Conservation (phyloP, 2,329 filamentous ascomycete species). For the Graphilbum sp. region DNA sequence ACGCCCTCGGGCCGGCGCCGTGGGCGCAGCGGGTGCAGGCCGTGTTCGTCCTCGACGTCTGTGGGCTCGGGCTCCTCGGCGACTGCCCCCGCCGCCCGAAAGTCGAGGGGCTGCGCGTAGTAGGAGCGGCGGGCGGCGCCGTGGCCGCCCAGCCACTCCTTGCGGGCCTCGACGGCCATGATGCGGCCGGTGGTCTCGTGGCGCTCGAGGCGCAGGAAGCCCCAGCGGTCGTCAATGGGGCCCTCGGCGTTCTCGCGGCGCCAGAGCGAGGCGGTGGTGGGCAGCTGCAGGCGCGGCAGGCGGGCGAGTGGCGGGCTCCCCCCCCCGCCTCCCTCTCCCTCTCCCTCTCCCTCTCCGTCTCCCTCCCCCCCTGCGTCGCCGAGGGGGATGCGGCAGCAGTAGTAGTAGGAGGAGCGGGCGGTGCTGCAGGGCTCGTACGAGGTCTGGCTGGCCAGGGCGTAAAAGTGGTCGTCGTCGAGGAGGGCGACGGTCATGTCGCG, state of each 20-base stretch:
- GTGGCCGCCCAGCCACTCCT: conserved; percentile 38
- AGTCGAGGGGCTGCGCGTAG: conserved; percentile 41
- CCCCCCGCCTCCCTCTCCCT: too few species aligned
- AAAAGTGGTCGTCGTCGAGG: conserved; percentile 44
- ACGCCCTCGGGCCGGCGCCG: conserved; percentile 12
- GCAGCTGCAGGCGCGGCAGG: conserved; percentile 20
- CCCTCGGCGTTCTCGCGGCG: conserved; percentile 53
- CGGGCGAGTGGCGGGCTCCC: too few species aligned
- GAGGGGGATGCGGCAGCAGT: conserved; percentile 47
- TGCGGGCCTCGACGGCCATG: conserved; percentile 49
- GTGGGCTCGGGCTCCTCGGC: too few species aligned
- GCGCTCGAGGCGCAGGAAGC: conserved; percentile 42
- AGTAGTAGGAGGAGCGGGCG: conserved; percentile 54
- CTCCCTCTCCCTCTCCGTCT: too few species aligned
- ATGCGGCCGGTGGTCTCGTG: conserved; percentile 42
- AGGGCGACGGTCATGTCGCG: conserved; percentile 58
- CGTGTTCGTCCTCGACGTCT: too few species aligned
- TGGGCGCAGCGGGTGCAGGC: conserved; percentile 24
- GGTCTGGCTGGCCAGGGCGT: conserved; percentile 51
- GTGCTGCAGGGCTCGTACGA: conserved; percentile 36
- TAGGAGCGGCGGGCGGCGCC: conserved; percentile 48
- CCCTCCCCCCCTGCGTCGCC: too few species aligned
- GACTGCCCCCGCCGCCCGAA: conserved; percentile 11
- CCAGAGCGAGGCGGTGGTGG: conserved; percentile 37
- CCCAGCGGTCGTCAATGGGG: conserved; percentile 60